These are phyloP conservation scores for Saccharomycopsis javanensis DNA, from an alignment of 805 yeast genomes.

Conservation along the genomic window DNA sequence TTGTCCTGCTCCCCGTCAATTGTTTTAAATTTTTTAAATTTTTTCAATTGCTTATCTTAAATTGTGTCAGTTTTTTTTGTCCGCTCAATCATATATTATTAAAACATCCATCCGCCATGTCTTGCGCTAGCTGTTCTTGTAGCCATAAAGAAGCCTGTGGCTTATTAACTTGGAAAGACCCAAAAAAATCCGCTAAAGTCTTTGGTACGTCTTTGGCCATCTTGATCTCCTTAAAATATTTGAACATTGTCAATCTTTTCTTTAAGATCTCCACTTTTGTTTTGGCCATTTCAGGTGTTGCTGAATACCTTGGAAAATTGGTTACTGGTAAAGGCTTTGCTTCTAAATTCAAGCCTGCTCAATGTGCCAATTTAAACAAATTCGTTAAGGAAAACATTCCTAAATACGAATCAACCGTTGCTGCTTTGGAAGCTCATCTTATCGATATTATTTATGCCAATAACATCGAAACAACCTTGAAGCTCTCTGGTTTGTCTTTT, in stretches of 20 bases:
- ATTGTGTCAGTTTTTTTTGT: neutral
- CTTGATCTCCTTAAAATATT: constrained; percentile 48
- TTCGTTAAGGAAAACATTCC: constrained; percentile 35
- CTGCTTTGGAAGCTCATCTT: constrained; percentile 38
- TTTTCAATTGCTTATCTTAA: neutral
- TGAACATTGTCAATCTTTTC: constrained; percentile 52
- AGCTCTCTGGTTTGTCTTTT: constrained; percentile 60
- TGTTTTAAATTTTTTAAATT: neutral
- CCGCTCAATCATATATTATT: neutral
- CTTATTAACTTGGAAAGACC: constrained; percentile 67
- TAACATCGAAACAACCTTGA: constrained; percentile 62
- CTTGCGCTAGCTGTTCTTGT: neutral
- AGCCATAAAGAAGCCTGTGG: neutral
- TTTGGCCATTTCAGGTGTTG: constrained; percentile 55
- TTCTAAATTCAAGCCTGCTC: constrained; percentile 61
- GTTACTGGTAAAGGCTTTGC: constrained; percentile 73
- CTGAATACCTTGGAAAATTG: constrained; percentile 66
- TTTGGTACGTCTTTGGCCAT: constrained; percentile 52
- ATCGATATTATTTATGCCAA: constrained; percentile 57
- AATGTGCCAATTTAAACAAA: constrained; percentile 26
- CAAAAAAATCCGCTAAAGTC: constrained; percentile 66
- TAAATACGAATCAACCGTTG: constrained; percentile 35
- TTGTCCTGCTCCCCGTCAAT: neutral
- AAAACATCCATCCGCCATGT: neutral
- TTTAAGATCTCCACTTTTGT: constrained; percentile 52